Evolutionary conservation across 2,329 filamentous ascomycete genomes (phyloP), one percentile per base, ranked within the genome.

Genomic region (Gliomastix tumulicola): DNA sequence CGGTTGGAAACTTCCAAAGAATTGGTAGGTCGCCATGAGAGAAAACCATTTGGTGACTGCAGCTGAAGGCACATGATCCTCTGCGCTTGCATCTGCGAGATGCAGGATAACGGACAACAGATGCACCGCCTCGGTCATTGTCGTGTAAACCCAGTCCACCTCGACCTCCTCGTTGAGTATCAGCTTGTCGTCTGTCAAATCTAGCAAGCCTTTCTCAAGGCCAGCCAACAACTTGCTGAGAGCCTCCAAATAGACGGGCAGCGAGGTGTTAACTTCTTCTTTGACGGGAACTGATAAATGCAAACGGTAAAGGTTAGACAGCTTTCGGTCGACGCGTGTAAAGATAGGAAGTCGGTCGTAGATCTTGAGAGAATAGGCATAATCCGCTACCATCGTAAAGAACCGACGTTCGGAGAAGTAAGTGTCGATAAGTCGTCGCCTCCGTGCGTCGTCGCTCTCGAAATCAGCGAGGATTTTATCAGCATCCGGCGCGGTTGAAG

Each of bases 51-150:
- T 68, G 27, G 76, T 63, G 15, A 88, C 68, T 7, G 79, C 57
- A 12, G 71, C 63, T 15, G 75, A 68, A 13, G 77, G 66, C 11
- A 78, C 67, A 47, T 85, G 74, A 32, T 68, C 58, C 15, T 62
- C 62, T 25, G 66, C 56, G 35, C 72, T 69, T 32, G 74, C 62
- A 44, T 84, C 80, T 22, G 88, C 60, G n/a, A 84, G 68, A 45
- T 87, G 72, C 47, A 89, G 85, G 18, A 88, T 63, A 13, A 88
- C 68, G 34, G 87, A 81, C 57, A 92, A 67, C 28, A 82, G 72
- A 51, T 92, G 84, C 27, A 84, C 67, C 30, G 83, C 71, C 56
- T 94, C 87, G 12, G 79, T 76, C 17, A 88, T 63, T 19, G 79
- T 63, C 6, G 71, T 78, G 37, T 71, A 69, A 18, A 73, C 59